phyloP scores from a whole-genome alignment of 2,329 filamentous ascomycete genomes.

The Monosporascus sp. region DNA sequence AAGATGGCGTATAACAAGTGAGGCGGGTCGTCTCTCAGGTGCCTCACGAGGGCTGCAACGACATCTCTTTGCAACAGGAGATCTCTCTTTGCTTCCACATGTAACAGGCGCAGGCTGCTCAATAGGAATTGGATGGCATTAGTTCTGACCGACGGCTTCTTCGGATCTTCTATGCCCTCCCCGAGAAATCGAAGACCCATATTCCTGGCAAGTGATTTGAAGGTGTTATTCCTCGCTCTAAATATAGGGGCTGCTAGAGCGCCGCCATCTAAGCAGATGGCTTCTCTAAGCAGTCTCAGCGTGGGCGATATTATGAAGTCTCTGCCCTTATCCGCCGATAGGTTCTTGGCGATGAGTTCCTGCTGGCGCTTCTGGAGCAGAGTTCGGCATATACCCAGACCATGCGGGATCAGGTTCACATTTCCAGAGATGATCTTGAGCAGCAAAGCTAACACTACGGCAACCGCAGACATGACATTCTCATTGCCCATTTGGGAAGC shows the following conservation, averaged over 20 bases:
- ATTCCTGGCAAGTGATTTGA: slow-evolving; percentile 75
- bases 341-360: slow-evolving; percentile 71
- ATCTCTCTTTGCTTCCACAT: slow-evolving; percentile 72
- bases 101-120: slow-evolving; percentile 72
- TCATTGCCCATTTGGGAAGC: slow-evolving; percentile 77
- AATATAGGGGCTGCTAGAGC: slow-evolving; percentile 73
- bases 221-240: slow-evolving; percentile 69
- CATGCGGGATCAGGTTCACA: slow-evolving; percentile 69
- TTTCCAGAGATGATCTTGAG: slow-evolving; percentile 71
- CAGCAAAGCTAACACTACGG: slow-evolving; percentile 75
- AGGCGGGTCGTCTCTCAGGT: slow-evolving; percentile 72
- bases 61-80: slow-evolving; percentile 74
- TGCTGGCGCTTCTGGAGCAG: slow-evolving; percentile 76
- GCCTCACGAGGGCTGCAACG: slow-evolving; percentile 65
- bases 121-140: slow-evolving; percentile 79
- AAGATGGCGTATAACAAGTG: slow-evolving; percentile 72
- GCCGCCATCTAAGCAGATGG: slow-evolving; percentile 82
- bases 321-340: slow-evolving; percentile 76
- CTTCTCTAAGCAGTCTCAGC: slow-evolving; percentile 77
- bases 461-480: slow-evolving; percentile 71
- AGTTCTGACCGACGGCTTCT: slow-evolving; percentile 73
- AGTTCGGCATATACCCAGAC: slow-evolving; percentile 73
- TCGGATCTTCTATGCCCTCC: slow-evolving; percentile 56
- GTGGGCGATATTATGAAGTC: slow-evolving; percentile 87
- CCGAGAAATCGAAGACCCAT: slow-evolving; percentile 63